Evolutionary conservation across 495 filamentous ascomycete species (phyloP).

Genomic region (Talaromyces nanjingensis): DNA sequence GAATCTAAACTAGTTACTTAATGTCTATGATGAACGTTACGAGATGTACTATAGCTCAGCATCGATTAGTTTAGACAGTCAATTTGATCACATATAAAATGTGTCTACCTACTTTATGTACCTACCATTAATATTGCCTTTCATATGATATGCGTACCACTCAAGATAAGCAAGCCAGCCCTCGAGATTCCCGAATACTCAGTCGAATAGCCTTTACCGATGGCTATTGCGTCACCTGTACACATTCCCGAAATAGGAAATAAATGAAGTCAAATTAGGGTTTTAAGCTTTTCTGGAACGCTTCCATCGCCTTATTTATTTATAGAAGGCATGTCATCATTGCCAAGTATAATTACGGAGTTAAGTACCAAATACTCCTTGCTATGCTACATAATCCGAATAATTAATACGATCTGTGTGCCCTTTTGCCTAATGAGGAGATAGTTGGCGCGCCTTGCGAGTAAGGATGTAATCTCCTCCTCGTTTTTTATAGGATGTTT

Average conservation of each 20-base stretch:
- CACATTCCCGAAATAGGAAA: neutral
- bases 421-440: neutral
- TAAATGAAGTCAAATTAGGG: conserved; percentile 2
- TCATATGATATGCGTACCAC: no score
- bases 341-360: neutral
- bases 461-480: neutral
- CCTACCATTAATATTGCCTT: neutral
- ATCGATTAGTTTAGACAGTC: neutral
- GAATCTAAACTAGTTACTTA: neutral
- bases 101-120: neutral
- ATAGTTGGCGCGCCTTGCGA: no score
- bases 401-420: no score
- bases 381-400: no score
- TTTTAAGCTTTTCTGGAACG: neutral
- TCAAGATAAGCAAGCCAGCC: no score
- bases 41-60: neutral
- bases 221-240: neutral
- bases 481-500: neutral
- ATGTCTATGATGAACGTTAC: neutral
- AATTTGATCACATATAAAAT: neutral
- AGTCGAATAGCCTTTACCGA: no score
- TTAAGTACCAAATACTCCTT: no score
- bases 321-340: neutral
- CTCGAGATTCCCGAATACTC: no score
- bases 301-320: neutral